Percentiles rank a stretch among this genome's conserved stretches.
phyloP scores from a whole-genome alignment of 257 asterid species.

The Linaria vulgaris region DNA sequence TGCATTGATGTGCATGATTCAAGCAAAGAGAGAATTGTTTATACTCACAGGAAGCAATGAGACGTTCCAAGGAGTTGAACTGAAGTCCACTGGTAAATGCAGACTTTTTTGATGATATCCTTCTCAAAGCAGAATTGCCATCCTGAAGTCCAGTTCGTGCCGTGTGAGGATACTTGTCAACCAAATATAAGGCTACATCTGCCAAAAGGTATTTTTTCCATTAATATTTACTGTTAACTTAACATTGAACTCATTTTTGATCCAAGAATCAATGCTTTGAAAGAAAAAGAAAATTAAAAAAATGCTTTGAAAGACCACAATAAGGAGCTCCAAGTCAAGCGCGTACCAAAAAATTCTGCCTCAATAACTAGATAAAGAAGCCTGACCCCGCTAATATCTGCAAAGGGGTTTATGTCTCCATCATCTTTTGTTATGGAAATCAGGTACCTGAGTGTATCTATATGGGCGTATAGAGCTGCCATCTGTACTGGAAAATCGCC shows the following conservation, averaged over 20 bases:
- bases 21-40: not conserved
- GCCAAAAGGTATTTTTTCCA: too few species aligned
- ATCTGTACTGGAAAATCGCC: constrained; percentile 7
- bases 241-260: too few species aligned
- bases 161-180: constrained; percentile 10
- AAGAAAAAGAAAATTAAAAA: too few species aligned
- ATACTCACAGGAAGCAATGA: not conserved
- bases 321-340: not conserved
- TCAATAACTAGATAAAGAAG: constrained; percentile 8
- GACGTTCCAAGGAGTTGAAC: not conserved
- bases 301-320: not conserved
- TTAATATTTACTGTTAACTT: too few species aligned
- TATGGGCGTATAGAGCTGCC: constrained; percentile 3
- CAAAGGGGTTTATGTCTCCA: not conserved
- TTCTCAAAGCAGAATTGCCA: not conserved
- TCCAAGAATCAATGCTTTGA: not conserved
- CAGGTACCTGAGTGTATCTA: not conserved
- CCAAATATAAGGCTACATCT: constrained; percentile 28
- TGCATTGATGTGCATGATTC: too few species aligned
- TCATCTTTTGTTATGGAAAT: constrained; percentile 7
- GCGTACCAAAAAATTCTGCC: constrained; percentile 19
- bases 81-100: not conserved
- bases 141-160: not conserved
- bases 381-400: not conserved
- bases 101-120: not conserved